These are phyloP conservation scores for Boletales sp. DNA, from an alignment of 768 basidiomycete species.

Conservation along the genomic window DNA sequence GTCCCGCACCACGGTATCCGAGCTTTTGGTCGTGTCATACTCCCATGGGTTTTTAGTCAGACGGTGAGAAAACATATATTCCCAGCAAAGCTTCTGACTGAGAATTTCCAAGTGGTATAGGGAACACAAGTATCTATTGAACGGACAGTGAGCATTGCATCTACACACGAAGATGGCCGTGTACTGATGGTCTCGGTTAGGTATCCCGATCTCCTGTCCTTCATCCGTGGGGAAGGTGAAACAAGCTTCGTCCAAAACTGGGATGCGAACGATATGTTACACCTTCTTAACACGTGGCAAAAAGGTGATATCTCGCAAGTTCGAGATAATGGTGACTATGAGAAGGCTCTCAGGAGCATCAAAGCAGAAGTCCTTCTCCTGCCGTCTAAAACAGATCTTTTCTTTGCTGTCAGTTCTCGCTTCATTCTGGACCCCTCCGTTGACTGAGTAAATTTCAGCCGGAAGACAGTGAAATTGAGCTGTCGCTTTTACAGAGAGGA, in stretches of 20 bases:
- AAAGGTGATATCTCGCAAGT: constrained; percentile 46
- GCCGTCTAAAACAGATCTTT: constrained; percentile 55
- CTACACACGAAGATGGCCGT: background rate
- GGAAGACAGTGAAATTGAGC: constrained; percentile 49
- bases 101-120: constrained; percentile 46
- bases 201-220: constrained; percentile 45
- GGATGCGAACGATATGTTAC: constrained; percentile 55
- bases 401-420: constrained; percentile 41
- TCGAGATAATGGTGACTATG: constrained; percentile 41
- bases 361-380: constrained; percentile 52
- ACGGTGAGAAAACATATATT: constrained; percentile 64
- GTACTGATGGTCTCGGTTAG: constrained; percentile 20
- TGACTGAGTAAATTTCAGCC: constrained; percentile 32
- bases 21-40: constrained; percentile 53
- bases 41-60: constrained; percentile 54
- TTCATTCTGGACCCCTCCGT: background rate
- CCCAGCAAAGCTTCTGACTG: constrained; percentile 58
- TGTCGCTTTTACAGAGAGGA: constrained; percentile 37
- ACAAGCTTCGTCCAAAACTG: constrained; percentile 37
- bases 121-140: constrained; percentile 39
- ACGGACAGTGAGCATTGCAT: constrained; percentile 32
- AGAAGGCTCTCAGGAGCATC: constrained; percentile 38
- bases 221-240: constrained; percentile 50
- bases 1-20: constrained; percentile 46
- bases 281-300: constrained; percentile 49